phyloP scores from a whole-genome alignment of 1,284 basidiomycete genomes.

The Melanopsichium pennsylvanicum region DNA sequence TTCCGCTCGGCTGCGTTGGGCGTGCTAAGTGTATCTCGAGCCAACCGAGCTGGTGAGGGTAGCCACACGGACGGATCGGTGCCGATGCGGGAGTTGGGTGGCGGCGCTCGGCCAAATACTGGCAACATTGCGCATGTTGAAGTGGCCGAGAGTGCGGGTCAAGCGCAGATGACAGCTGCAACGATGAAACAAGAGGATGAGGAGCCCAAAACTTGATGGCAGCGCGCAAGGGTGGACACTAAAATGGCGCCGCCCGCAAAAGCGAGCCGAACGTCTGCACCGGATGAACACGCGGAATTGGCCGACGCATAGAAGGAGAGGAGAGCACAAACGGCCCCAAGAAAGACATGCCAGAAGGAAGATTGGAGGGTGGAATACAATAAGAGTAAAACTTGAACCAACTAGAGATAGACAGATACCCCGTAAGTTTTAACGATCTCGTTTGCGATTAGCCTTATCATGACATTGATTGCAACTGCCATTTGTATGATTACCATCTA shows the following conservation, averaged over 20 bases:
- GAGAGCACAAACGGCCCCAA: no score
- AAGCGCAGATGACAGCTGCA: not conserved
- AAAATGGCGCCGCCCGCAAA: constrained; percentile 16
- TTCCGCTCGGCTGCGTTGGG: constrained; percentile 37
- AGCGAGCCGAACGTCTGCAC: constrained; percentile 19
- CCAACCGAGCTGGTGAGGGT: not conserved
- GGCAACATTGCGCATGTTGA: no score
- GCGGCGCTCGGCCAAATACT: not conserved
- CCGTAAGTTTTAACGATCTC: no score
- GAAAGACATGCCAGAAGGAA: no score
- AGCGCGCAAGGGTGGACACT: not conserved
- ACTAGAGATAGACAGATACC: no score
- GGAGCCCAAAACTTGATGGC: not conserved
- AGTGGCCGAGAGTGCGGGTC: no score
- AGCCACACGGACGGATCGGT: not conserved
- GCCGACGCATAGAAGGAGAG: no score
- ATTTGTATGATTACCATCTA: no score
- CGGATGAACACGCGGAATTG: constrained; percentile 10
- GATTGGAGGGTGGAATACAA: no score
- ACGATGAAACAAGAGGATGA: not conserved
- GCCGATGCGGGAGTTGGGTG: constrained; percentile 30
- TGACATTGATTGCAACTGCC: no score
- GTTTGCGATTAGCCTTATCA: no score
- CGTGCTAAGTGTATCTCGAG: constrained; percentile 21
- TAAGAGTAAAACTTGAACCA: no score